These are phyloP conservation scores for Apophysomyces ossiformis DNA, from an alignment of 371 early-diverging fungal genomes.

Conservation along the genomic window DNA sequence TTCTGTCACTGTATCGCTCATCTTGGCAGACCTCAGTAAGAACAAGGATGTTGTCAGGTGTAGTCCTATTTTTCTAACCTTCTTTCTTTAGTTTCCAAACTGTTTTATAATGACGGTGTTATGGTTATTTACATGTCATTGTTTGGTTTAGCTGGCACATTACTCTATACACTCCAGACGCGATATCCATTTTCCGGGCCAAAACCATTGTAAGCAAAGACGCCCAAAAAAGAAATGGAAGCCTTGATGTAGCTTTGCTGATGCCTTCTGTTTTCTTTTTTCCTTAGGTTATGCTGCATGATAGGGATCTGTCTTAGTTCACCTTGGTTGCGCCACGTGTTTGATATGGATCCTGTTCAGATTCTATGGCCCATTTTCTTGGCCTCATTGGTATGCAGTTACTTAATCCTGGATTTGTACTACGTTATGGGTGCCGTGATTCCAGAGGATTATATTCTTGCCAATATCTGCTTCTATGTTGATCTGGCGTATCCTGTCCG, in stretches of 20 bases:
- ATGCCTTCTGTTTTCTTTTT: neutral
- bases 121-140: conserved; percentile 36
- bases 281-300: conserved; percentile 27
- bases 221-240: no score
- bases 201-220: conserved; percentile 36
- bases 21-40: conserved; percentile 39
- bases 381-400: conserved; percentile 35
- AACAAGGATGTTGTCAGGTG: neutral
- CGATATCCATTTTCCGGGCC: conserved; percentile 31
- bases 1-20: conserved; percentile 31
- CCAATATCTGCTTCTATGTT: conserved; percentile 42
- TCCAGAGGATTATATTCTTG: conserved; percentile 43
- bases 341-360: conserved; percentile 26
- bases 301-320: conserved; percentile 34
- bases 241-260: no score
- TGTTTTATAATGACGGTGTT: conserved; percentile 32
- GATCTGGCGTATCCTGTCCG: conserved; percentile 51
- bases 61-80: no score
- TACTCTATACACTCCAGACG: conserved; percentile 39
- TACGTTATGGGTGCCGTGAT: conserved; percentile 42
- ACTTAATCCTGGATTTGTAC: conserved; percentile 45
- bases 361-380: conserved; percentile 41
- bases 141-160: conserved; percentile 26
- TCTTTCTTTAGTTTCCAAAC: conserved; percentile 28
- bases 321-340: conserved; percentile 26